Evolutionary conservation across 2,329 filamentous ascomycete species (phyloP).

Genomic region (Xylaria hypoxylon): DNA sequence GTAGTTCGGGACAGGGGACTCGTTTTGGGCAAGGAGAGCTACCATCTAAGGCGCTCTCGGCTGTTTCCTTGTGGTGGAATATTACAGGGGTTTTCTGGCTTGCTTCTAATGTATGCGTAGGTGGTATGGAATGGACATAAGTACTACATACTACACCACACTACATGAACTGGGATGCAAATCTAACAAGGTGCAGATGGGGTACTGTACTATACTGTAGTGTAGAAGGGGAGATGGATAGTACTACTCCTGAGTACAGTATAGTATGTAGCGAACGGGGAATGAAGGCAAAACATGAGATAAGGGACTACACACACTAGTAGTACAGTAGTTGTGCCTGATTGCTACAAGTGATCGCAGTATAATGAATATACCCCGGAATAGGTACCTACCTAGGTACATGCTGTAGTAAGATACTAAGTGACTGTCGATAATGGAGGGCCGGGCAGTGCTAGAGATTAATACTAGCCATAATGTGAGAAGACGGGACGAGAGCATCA

Average conservation of each 20-base stretch:
- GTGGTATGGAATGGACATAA: not conserved
- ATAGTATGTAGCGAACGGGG: too few species aligned
- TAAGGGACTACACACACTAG: not conserved
- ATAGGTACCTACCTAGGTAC: too few species aligned
- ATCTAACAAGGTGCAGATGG: constrained; percentile 34
- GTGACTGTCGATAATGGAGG: too few species aligned
- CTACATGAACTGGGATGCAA: constrained; percentile 36
- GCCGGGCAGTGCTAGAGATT: too few species aligned
- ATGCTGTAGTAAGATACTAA: too few species aligned
- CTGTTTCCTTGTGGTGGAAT: constrained; percentile 30
- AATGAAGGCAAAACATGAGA: constrained; percentile 16
- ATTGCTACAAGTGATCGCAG: too few species aligned
- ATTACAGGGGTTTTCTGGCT: constrained; percentile 24
- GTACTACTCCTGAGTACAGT: too few species aligned
- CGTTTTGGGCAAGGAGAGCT: constrained; percentile 33
- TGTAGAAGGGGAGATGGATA: constrained; percentile 7
- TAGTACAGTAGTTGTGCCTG: too few species aligned
- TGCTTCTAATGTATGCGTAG: constrained; percentile 2
- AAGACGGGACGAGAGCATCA: too few species aligned
- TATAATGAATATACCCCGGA: too few species aligned
- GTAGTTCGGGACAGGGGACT: constrained; percentile 18
- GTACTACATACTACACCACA: constrained; percentile 2
- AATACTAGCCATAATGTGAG: too few species aligned
- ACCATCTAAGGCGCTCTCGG: constrained; percentile 24
- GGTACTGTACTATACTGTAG: too few species aligned